phyloP scores from a whole-genome alignment of 495 filamentous ascomycete species.

The Tuber borchii region DNA sequence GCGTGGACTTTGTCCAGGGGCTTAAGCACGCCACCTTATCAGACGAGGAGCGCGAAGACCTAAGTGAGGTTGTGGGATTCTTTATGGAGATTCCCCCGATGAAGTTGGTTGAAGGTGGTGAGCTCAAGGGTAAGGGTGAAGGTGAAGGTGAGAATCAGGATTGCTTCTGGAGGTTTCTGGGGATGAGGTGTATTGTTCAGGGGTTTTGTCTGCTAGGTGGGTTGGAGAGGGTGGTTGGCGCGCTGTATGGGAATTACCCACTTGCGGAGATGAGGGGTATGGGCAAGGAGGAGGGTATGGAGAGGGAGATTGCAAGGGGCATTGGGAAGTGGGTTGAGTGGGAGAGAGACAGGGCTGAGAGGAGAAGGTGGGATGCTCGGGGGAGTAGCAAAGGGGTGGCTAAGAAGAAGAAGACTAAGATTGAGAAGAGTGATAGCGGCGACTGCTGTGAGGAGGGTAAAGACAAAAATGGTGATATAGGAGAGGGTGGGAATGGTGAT shows the following conservation, averaged over 20 bases:
- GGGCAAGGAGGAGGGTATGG: constrained; percentile 64
- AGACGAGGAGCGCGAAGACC: not conserved
- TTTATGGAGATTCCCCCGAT: not conserved
- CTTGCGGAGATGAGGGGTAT: constrained; percentile 61
- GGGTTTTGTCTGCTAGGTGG: not conserved
- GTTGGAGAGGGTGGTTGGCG: not conserved
- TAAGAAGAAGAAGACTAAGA: not conserved
- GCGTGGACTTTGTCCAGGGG: not conserved
- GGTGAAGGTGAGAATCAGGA: not conserved
- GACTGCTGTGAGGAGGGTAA: too few relatives aligned
- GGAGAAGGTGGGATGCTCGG: not conserved
- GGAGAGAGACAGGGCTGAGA: constrained; percentile 27
- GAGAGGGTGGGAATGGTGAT: too few relatives aligned
- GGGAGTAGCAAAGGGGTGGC: too few relatives aligned
- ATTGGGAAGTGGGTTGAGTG: constrained; percentile 45
- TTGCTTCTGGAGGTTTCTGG: not conserved
- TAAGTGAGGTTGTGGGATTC: not conserved
- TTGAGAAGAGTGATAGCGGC: not conserved
- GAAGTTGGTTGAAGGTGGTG: not conserved
- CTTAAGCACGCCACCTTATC: not conserved
- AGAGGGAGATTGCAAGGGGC: constrained; percentile 60
- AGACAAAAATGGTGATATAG: too few relatives aligned
- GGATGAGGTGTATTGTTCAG: not conserved
- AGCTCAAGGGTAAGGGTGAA: not conserved
- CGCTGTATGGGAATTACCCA: not conserved